Percentiles rank a stretch among this genome's conserved stretches.
Conservation (phyloP, 75 land plant genomes). For the Cupressus sempervirens region DNA sequence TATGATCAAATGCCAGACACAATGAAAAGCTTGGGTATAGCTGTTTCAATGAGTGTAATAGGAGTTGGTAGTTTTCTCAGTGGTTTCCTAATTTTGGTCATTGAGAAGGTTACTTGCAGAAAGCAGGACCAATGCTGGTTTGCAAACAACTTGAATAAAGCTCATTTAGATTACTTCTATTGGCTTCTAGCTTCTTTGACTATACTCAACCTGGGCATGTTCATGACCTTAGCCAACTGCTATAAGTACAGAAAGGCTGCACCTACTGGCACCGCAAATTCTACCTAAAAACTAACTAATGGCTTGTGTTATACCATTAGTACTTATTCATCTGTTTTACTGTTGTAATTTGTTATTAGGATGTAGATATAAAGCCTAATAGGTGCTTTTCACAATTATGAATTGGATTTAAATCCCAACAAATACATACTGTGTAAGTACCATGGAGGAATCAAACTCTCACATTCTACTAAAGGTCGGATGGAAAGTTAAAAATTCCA, state of each 20-base stretch:
- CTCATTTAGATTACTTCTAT: constrained; percentile 46
- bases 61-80: constrained; percentile 82
- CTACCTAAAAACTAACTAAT: not conserved
- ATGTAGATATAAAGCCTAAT: not conserved
- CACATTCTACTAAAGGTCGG: not conserved
- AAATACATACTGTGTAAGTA: not conserved
- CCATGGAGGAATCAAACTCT: not conserved
- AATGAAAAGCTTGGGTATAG: constrained; percentile 82
- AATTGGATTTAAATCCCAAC: not conserved
- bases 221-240: constrained; percentile 17
- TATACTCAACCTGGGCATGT: constrained; percentile 21
- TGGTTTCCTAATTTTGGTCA: constrained; percentile 40
- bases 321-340: not conserved
- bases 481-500: too few relatives aligned
- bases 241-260: not conserved
- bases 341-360: not conserved
- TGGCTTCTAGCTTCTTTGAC: constrained; percentile 38
- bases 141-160: constrained; percentile 48
- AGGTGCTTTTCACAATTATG: not conserved
- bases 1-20: constrained; percentile 72
- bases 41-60: constrained; percentile 64
- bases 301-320: not conserved
- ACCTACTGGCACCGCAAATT: not conserved
- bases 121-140: constrained; percentile 47
- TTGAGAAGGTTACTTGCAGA: constrained; percentile 33